Base-by-base conservation (phyloP, 176 grass and related monocot genomes). In the Eragrostis nindensis region DNA sequence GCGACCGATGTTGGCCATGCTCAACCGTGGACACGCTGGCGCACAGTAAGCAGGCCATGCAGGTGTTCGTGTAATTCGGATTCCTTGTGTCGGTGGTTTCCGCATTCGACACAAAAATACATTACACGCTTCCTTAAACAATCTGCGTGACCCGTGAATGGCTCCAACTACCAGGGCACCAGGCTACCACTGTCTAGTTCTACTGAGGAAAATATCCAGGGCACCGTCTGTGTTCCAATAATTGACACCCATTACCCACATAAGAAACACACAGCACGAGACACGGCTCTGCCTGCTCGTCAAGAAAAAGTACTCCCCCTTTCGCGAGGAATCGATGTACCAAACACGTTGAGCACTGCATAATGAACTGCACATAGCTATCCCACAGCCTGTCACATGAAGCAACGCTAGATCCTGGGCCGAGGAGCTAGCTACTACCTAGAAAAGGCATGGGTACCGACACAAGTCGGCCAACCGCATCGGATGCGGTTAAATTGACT, bases 371-470 rank as follows among this genome's bases (percentile, higher is more conserved):
- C 56, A 66, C 44, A 24, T n/a, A 26, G 21, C 1, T 17, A 42
- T 27, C 45, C n/a, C 9, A 56, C 64, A 80, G 77, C n/a, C 64
- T 69, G 77, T 80, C 77, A 80, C 11, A 57, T 2, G 63, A 16
- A 56, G 39, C 76, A 24, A 68, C 49, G 71, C 15, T 78, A 53
- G 44, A 32, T 71, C 44, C 42, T 70, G 36, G 22, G 15, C 17
- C n/a, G 36, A 40, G 42, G 36, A 40, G 42, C 39, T 66, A 39
- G 32, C 62, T 22, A 67, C 39, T 66, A 39, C 32, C 62, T 22
- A 67, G 47, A 49, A 67, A 18, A 45, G 30, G 57, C 75, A 53
- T 38, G 74, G 54, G 8, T 39, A 48, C 61, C 16, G 57, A 44
- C 57, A 48, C 73, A 55, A 36, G 75, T 54, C 75, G 32, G 5